Conservation (phyloP, 257 asterid genomes). For the Solanum chiquidenum region DNA sequence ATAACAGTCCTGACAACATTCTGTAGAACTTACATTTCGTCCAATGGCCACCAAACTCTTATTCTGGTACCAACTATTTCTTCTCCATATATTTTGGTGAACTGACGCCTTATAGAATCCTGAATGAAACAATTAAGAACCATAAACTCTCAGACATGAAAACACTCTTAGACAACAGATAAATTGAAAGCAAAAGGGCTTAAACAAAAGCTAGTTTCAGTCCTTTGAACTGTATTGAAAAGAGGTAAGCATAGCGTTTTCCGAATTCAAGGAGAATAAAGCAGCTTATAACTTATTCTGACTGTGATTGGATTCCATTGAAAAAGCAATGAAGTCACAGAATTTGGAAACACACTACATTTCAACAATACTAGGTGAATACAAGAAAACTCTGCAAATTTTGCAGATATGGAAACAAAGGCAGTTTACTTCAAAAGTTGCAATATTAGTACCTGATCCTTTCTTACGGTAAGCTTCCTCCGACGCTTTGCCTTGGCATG, state of each 20-base stretch:
- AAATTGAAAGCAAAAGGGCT: not conserved
- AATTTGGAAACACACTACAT: not conserved
- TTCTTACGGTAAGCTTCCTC: constrained; percentile 8
- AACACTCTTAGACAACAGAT: not conserved
- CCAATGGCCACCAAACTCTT: constrained; percentile 47
- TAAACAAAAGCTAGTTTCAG: not conserved
- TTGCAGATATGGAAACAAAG: not conserved
- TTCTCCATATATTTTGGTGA: constrained; percentile 22
- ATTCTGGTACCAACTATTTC: constrained; percentile 40
- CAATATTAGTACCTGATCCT: constrained; percentile 26
- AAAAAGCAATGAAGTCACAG: not conserved
- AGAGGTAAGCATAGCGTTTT: not conserved
- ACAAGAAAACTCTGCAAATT: not conserved
- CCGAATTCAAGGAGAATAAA: not conserved
- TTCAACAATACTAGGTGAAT: not conserved
- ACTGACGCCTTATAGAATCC: constrained; percentile 12
- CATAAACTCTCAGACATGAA: not conserved
- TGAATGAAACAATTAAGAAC: constrained; percentile 7
- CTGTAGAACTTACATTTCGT: constrained; percentile 23
- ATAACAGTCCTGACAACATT: not conserved
- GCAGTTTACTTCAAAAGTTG: not conserved
- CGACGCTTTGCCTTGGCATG: constrained; percentile 4
- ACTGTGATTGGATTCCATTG: not conserved
- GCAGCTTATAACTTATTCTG: not conserved
- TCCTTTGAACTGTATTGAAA: not conserved